These are phyloP conservation scores for Dictyophora rubrovolvata DNA, from an alignment of 768 basidiomycete genomes.

Conservation along the genomic window DNA sequence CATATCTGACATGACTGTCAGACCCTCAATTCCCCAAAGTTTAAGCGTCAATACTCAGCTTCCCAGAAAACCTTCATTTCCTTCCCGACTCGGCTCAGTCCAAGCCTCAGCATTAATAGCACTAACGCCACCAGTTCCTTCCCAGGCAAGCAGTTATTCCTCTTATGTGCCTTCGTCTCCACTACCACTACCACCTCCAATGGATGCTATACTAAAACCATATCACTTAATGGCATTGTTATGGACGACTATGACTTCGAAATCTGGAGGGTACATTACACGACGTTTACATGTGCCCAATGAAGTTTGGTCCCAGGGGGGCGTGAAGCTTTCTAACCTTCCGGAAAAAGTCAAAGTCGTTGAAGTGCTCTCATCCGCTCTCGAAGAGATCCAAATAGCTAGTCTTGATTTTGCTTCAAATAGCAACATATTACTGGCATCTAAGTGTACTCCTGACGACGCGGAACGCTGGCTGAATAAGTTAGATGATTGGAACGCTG, in stretches of 20 bases:
- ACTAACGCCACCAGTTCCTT: constrained; percentile 33
- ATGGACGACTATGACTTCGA: constrained; percentile 64
- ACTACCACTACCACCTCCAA: constrained; percentile 61
- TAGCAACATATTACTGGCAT: constrained; percentile 28
- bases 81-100: constrained; percentile 41
- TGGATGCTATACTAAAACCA: constrained; percentile 68
- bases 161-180: constrained; percentile 50
- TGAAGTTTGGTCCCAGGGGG: constrained; percentile 87
- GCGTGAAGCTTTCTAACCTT: constrained; percentile 72
- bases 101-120: constrained; percentile 26
- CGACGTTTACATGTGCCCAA: constrained; percentile 78
- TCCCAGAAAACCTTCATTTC: constrained; percentile 51
- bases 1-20: constrained; percentile 22
- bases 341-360: constrained; percentile 82
- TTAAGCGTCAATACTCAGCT: constrained; percentile 12
- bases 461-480: constrained; percentile 69
- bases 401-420: constrained; percentile 67
- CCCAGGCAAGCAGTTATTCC: constrained; percentile 33
- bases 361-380: constrained; percentile 62
- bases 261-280: constrained; percentile 82
- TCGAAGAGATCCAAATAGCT: constrained; percentile 66
- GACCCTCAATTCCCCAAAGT: not conserved
- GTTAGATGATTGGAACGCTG: constrained; percentile 68
- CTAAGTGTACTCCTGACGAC: constrained; percentile 65
- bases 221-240: constrained; percentile 86